A percentile compares a stretch with the other conserved stretches of the same genome.
phyloP scores from a whole-genome alignment of 2,329 filamentous ascomycete genomes.

The Pezicula carpinea region DNA sequence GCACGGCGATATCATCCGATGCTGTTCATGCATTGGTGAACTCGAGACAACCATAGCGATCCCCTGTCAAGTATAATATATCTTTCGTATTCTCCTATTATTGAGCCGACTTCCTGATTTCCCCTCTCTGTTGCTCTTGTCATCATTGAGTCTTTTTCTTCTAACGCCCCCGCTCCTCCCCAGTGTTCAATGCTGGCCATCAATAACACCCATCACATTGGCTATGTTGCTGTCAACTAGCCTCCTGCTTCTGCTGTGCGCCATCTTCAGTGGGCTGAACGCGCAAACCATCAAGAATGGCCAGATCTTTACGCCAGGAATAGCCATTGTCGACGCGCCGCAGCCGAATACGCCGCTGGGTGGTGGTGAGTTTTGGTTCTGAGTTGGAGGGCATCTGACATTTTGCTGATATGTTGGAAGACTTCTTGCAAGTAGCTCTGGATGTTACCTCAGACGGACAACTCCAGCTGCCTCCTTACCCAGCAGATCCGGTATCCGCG shows the following conservation, averaged over 20 bases:
- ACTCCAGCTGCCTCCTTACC: constrained; percentile 53
- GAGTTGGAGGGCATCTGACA: background rate
- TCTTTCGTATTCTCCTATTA: constrained; percentile 14
- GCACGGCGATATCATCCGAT: constrained; percentile 7
- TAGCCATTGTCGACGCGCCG: constrained; percentile 62
- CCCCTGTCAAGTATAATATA: constrained; percentile 12
- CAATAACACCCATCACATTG: constrained; percentile 2
- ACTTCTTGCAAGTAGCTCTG: constrained; percentile 57
- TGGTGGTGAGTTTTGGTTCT: constrained; percentile 43
- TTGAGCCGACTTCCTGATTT: constrained; percentile 6
- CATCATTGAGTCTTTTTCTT: constrained; percentile 2
- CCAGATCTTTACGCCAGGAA: constrained; percentile 65
- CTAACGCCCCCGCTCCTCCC: too few relatives aligned
- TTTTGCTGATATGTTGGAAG: constrained; percentile 20
- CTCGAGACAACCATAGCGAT: background rate
- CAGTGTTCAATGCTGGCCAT: constrained; percentile 7
- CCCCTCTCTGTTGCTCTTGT: constrained; percentile 10
- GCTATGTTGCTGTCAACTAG: constrained; percentile 11
- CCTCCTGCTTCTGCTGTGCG: constrained; percentile 12
- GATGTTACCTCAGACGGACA: constrained; percentile 63
- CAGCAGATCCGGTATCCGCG: constrained; percentile 46
- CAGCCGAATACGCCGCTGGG: constrained; percentile 61
- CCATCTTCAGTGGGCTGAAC: constrained; percentile 6
- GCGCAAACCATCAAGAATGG: constrained; percentile 56
- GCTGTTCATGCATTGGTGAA: too few relatives aligned